Conservation (phyloP, 139 green algal genomes). For the Chlorella sp. region DNA sequence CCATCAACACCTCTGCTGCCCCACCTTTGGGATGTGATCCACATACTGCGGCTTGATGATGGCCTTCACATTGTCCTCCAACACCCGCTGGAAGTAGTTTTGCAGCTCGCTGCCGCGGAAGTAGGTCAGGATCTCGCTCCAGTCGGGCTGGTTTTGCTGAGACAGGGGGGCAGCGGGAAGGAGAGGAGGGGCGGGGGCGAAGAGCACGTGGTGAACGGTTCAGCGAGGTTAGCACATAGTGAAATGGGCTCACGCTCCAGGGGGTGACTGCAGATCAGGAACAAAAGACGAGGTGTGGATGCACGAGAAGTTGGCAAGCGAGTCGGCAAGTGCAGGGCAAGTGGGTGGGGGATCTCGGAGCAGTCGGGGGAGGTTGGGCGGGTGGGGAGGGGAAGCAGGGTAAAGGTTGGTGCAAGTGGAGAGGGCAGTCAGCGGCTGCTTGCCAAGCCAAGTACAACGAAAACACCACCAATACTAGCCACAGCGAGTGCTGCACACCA, state of each 20-base stretch:
- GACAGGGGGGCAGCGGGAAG: not conserved
- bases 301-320: no score
- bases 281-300: no score
- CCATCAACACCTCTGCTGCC: not conserved
- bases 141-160: conserved; percentile 88
- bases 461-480: no score
- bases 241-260: no score
- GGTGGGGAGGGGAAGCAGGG: not conserved
- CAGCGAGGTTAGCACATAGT: no score
- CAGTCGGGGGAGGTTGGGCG: no score
- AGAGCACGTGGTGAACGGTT: not conserved
- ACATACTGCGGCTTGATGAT: conserved; percentile 96
- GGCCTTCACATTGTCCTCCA: conserved; percentile 98
- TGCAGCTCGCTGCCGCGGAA: conserved; percentile 98
- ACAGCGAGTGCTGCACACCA: no score
- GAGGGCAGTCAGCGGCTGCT: not conserved
- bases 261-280: no score
- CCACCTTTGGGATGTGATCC: conserved; percentile 96
- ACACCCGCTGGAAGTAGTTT: conserved; percentile 96
- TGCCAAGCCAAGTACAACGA: no score
- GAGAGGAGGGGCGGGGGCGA: not conserved
- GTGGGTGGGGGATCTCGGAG: no score
- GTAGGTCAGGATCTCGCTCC: conserved; percentile 97
- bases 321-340: not conserved
- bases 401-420: no score